Evolutionary conservation across 495 filamentous ascomycete species (phyloP).

Genomic region (Neurospora sp.): DNA sequence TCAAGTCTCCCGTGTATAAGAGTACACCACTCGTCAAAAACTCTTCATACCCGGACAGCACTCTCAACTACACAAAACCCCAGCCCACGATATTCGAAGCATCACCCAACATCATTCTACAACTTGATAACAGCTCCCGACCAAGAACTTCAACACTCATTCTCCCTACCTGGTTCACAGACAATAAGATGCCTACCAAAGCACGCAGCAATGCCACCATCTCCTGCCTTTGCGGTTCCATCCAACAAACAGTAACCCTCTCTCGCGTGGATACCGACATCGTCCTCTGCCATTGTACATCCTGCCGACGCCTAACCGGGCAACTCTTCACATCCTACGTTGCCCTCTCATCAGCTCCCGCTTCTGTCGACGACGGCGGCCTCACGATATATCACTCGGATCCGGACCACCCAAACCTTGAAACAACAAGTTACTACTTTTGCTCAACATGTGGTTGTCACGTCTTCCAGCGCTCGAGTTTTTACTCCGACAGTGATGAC

Average conservation of each 20-base stretch:
- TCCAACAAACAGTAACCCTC: constrained; percentile 21
- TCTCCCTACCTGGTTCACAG: not conserved
- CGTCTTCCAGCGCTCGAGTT: constrained; percentile 31
- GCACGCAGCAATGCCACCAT: constrained; percentile 14
- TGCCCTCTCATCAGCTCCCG: constrained; percentile 12
- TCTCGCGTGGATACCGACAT: constrained; percentile 17
- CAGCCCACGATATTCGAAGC: not conserved
- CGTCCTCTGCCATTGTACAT: constrained; percentile 54
- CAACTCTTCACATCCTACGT: constrained; percentile 47
- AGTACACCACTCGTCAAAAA: not conserved
- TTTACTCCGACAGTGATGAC: not conserved
- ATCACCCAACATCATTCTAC: not conserved
- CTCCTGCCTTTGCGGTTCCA: constrained; percentile 48
- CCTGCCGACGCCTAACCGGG: constrained; percentile 51
- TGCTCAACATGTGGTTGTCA: constrained; percentile 61
- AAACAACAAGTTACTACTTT: constrained; percentile 44
- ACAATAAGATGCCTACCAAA: not conserved
- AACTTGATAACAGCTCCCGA: not conserved
- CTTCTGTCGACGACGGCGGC: constrained; percentile 15
- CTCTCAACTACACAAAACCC: not conserved
- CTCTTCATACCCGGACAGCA: not conserved
- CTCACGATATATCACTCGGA: constrained; percentile 36
- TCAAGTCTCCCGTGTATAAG: not conserved
- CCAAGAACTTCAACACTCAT: not conserved
- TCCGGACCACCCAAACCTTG: not conserved